Conservation (phyloP, 345 rosid genomes). For the Salix viminalis region DNA sequence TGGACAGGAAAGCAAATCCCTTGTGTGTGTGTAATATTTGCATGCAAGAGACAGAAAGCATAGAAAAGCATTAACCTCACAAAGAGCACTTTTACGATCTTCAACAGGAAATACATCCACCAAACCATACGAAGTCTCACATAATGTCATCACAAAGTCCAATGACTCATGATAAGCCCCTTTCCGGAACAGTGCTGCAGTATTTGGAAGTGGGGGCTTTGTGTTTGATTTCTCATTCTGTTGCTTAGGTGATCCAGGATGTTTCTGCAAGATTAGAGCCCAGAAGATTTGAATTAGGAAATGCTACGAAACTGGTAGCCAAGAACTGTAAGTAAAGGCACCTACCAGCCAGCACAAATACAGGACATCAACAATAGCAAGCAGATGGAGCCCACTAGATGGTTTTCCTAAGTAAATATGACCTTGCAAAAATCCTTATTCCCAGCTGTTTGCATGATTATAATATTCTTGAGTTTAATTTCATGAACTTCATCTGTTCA, state of each 20-base stretch:
- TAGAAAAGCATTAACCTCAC: conserved; percentile 56
- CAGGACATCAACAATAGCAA: neutral
- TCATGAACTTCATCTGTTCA: neutral
- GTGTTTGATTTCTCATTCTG: conserved; percentile 56
- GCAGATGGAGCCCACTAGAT: neutral
- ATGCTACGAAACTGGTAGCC: neutral
- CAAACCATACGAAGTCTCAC: conserved; percentile 91
- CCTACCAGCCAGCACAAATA: neutral
- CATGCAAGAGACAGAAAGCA: neutral
- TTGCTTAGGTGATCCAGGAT: conserved; percentile 81
- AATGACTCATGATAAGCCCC: conserved; percentile 91
- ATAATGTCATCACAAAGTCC: conserved; percentile 85
- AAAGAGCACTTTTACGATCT: conserved; percentile 89
- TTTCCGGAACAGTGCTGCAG: conserved; percentile 75
- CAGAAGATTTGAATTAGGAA: neutral
- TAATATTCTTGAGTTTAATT: neutral
- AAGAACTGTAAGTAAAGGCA: neutral
- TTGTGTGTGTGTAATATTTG: neutral
- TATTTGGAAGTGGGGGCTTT: conserved; percentile 78
- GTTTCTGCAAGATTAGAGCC: conserved; percentile 51
- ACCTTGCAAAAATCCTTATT: neutral
- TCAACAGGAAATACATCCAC: conserved; percentile 96
- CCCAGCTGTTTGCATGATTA: neutral
- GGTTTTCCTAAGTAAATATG: neutral
- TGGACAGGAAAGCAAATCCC: neutral